Evolutionary conservation across 495 filamentous ascomycete species (phyloP), one percentile per base, ranked within the genome.

Genomic region (Peziza echinospora): DNA sequence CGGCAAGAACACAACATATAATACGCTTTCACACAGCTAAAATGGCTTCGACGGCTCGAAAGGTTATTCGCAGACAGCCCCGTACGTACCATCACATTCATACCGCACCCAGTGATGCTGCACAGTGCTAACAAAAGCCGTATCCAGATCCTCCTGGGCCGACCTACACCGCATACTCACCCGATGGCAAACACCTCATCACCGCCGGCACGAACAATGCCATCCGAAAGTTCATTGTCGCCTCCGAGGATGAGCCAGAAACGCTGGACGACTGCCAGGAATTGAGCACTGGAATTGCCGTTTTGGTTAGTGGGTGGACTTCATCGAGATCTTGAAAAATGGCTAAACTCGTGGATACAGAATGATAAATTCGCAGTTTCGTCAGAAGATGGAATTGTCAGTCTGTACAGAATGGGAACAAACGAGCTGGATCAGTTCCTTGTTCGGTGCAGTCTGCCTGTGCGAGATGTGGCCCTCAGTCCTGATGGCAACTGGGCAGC

Each of bases 341-440:
- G 13, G 19, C 7, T 8, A 24, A 24, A 45, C 21, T 17, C 19
- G 22, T 10, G 40, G 43, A 10, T 47, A n/a, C 48, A 80, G 70
- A 76, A 92, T 62, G 75, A 80, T 49, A 80, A 77, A 57, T 92
- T 94, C 64, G 70, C 93, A 26, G 70, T 80, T 48, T 86, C 85
- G 24, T 78, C 82, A 17, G 89, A 97, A 61, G 85, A 96, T 67
- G 91, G 89, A 49, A 85, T 80, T 24, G 84, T 97, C 51, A 86
- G 75, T 64, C 72, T 82, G 51, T 96, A 89, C 64, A 78, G 80
- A 13, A 68, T 91, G 46, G 64, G 72, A 41, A 72, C 72, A n/a
- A 84, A 83, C 47, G 61, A 71, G 44, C 78, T 87, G 62, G 78
- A 85, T 30, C 74, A 75, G 50, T 76, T 89, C 45, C 71, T 96